Percentiles rank a stretch among this genome's conserved stretches.
These are phyloP conservation scores for Lolium perenne DNA, from an alignment of 176 grass and related monocot species.

Conservation along the genomic window DNA sequence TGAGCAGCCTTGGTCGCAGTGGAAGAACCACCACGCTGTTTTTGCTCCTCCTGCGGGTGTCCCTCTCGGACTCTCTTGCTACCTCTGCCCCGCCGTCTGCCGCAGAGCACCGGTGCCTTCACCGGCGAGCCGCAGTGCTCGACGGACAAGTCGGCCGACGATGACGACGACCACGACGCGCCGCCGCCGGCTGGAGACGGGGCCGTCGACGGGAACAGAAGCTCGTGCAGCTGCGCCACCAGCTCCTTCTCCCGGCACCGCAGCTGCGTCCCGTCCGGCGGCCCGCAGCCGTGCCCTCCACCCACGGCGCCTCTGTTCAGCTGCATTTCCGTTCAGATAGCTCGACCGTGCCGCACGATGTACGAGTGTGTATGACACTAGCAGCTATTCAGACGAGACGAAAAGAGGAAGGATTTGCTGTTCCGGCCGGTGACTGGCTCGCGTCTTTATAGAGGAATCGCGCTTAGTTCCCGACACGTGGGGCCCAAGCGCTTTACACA, in stretches of 20 bases:
- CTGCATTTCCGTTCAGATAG: constrained; percentile 12
- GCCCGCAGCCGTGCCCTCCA: not conserved
- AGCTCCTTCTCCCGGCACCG: constrained; percentile 31
- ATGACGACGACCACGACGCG: not conserved
- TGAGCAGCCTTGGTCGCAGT: not conserved
- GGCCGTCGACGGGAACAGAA: constrained; percentile 2
- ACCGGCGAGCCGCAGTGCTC: not conserved
- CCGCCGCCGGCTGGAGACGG: not conserved
- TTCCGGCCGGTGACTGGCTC: not conserved
- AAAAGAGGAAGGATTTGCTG: not conserved
- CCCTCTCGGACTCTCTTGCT: constrained; percentile 14
- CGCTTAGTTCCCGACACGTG: not conserved
- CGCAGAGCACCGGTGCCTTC: not conserved
- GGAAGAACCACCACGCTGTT: not conserved
- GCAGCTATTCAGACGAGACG: not conserved
- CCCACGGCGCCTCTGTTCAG: not conserved
- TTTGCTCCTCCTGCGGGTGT: not conserved
- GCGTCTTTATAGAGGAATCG: not conserved
- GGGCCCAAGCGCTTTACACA: not conserved
- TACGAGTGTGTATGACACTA: not conserved
- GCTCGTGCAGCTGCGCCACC: constrained; percentile 42
- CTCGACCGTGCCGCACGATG: not conserved
- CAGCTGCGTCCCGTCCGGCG: constrained; percentile 3
- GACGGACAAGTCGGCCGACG: not conserved
- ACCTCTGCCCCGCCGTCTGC: not conserved